Percentiles rank a stretch among this genome's conserved stretches.
Evolutionary conservation across 2,329 filamentous ascomycete genomes (phyloP).

Genomic region (Xylaria sp.): DNA sequence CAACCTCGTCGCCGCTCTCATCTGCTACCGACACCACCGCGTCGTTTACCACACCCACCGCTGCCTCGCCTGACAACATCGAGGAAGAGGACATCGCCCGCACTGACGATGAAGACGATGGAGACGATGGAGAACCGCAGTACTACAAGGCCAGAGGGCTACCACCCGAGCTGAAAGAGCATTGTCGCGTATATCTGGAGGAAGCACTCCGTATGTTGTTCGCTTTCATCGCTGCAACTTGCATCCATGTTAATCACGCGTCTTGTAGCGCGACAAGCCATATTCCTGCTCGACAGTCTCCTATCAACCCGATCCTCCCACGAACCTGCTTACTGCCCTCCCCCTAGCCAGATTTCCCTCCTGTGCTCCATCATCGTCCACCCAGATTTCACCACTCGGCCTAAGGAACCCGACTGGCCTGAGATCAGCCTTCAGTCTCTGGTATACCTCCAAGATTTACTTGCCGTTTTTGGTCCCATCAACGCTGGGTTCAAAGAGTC

Average conservation of each 20-base stretch:
- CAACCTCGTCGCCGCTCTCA: constrained; percentile 31
- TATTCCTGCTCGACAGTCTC: constrained; percentile 72
- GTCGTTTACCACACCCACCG: constrained; percentile 14
- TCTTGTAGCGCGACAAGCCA: constrained; percentile 61
- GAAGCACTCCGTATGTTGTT: constrained; percentile 72
- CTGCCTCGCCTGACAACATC: constrained; percentile 5
- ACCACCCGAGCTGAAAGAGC: constrained; percentile 71
- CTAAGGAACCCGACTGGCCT: constrained; percentile 67
- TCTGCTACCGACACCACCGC: constrained; percentile 22
- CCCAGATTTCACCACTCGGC: constrained; percentile 79
- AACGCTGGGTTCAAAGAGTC: constrained; percentile 75
- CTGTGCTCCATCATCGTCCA: constrained; percentile 86
- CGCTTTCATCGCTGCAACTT: neutral
- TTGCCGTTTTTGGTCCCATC: constrained; percentile 73
- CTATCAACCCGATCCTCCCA: constrained; percentile 60
- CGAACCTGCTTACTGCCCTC: constrained; percentile 69
- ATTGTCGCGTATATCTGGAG: constrained; percentile 78
- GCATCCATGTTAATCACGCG: neutral
- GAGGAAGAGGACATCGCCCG: neutral
- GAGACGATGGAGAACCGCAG: constrained; percentile 30
- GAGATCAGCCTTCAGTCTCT: constrained; percentile 74
- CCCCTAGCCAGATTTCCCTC: constrained; percentile 77
- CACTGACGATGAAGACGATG: neutral
- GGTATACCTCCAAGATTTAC: constrained; percentile 74
- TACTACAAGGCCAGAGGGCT: constrained; percentile 67